A percentile compares a stretch with the other conserved stretches of the same genome.
Conservation (phyloP, 768 basidiomycete species). For the Infundibulicybe gibba region DNA sequence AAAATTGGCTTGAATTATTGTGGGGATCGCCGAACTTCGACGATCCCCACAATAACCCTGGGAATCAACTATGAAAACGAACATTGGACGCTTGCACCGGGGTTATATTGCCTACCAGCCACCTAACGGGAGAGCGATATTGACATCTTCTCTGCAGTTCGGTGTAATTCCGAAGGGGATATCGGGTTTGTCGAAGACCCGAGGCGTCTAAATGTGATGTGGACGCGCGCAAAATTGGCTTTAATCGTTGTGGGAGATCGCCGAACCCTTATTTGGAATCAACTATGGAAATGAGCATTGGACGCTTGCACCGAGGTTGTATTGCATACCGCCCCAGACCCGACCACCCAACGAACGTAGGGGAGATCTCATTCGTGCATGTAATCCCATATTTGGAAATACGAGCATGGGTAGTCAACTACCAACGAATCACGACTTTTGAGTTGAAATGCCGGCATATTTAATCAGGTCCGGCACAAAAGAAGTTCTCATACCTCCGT, state of each 20-base stretch:
- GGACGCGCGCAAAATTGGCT: conserved; percentile 59
- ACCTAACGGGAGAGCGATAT: conserved; percentile 65
- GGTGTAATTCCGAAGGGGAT: conserved; percentile 54
- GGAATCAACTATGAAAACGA: conserved; percentile 46
- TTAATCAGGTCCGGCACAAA: no score
- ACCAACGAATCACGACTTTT: no score
- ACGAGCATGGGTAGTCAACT: no score
- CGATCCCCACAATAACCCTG: no score
- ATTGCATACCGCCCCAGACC: no score
- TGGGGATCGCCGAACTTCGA: conserved; percentile 61
- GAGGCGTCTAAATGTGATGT: conserved; percentile 63
- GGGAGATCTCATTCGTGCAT: no score
- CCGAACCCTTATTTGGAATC: conserved; percentile 39
- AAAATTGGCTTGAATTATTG: conserved; percentile 49
- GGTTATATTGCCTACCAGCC: conserved; percentile 6
- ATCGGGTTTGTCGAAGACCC: conserved; percentile 66
- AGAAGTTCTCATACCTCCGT: no score
- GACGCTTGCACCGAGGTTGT: conserved; percentile 29
- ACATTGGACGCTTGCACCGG: conserved; percentile 40
- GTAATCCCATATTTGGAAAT: no score
- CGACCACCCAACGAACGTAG: no score
- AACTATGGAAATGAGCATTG: conserved; percentile 53
- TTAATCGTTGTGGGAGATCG: conserved; percentile 60
- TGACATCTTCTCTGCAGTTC: conserved; percentile 61
- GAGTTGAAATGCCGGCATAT: no score